Base-by-base conservation (phyloP, 2,329 filamentous ascomycete species). In the Cladobotryum protrusum region DNA sequence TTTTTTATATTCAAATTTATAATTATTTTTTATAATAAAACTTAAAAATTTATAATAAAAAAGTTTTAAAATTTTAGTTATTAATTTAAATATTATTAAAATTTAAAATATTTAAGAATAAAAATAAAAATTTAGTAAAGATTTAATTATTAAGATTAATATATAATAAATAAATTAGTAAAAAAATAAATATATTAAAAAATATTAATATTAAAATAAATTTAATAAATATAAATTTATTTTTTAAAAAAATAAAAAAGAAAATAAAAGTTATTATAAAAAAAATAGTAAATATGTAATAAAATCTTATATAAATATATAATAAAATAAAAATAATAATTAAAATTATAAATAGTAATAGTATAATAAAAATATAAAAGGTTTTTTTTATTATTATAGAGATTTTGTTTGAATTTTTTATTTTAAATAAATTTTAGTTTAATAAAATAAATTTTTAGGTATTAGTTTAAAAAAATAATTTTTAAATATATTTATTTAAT, bases 111-210 rank as follows among this genome's bases (percentile, higher is more conserved):
- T 13, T 5, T 12, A 12, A 4, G 7, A 24, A 7, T 24, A 24
- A 7, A 7, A 24, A 4, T 4, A 24, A 24, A 7, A 4, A 24
- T 7, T 24, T 7, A 24, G 4, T 7, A 7, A 24, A 24, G 20
- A 24, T 24, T 4, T 24, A 24, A 24, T 24, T 24, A 24, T 24
- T 15, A 36, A 15, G 34, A 13, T 12, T 36, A 36, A 11, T 36
- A 42, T 15, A 3, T 17, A 5, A 42, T 41, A 33, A 46, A 43
- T 46, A 47, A 44, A 29, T 39, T 49, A 49, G n/a, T 41, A 46
- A 49, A 44, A 33, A 19, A 40, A 15, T 35, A 41, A 41, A 41
- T 34, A 33, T 40, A 47, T 8, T 32, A 41, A 24, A 40, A 47
- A 39, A 46, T 46, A 37, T 17, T 45, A n/a, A 33, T 19, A 45